phyloP scores from a whole-genome alignment of 495 filamentous ascomycete genomes.

The Penicillium fimorum region DNA sequence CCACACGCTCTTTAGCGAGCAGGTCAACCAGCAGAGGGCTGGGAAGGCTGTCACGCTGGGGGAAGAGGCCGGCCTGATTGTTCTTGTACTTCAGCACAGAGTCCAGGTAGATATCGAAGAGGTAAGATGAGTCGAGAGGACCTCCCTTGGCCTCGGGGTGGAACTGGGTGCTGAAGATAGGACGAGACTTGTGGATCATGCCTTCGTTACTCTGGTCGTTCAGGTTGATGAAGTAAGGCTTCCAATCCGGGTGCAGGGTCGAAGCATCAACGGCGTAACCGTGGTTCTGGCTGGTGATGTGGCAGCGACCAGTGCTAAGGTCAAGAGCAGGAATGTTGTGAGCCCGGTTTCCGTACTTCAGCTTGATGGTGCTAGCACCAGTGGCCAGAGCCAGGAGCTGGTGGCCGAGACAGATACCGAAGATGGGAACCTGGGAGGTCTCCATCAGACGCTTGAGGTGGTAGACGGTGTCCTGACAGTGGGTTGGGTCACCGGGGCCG shows the following conservation, averaged over 20 bases:
- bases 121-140: conserved; percentile 86
- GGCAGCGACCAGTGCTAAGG: conserved; percentile 91
- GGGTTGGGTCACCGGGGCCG: conserved; percentile 94
- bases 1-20: conserved; percentile 88
- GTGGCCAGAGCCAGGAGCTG: conserved; percentile 75
- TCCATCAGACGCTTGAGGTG: conserved; percentile 87
- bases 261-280: conserved; percentile 92
- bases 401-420: conserved; percentile 96
- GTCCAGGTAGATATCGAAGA: conserved; percentile 94
- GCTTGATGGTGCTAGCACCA: conserved; percentile 84
- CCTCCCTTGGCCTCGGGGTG: conserved; percentile 97
- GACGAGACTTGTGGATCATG: conserved; percentile 92
- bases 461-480: conserved; percentile 90
- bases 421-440: conserved; percentile 82
- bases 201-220: conserved; percentile 95
- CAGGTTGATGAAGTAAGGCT: conserved; percentile 96
- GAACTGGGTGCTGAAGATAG: conserved; percentile 98
- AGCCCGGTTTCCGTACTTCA: conserved; percentile 96
- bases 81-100: conserved; percentile 86
- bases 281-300: conserved; percentile 98
- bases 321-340: conserved; percentile 98
- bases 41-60: conserved; percentile 72
- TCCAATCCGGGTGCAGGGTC: conserved; percentile 82
- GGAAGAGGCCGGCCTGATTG: conserved; percentile 63
- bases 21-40: conserved; percentile 87